Conservation (phyloP, 1,284 basidiomycete species). For the Cryptococcus sp. region DNA sequence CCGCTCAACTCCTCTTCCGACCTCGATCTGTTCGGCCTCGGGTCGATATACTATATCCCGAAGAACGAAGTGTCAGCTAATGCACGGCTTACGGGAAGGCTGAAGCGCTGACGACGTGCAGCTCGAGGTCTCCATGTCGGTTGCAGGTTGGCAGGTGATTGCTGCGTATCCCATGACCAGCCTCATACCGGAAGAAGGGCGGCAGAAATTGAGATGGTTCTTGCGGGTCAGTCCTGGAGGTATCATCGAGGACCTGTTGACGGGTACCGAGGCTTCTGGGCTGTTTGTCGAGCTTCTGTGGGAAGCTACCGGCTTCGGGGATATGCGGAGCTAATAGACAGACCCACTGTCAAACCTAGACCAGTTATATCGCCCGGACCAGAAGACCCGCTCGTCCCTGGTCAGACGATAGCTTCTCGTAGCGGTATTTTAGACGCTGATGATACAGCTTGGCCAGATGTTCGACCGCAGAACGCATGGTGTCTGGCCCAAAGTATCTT, state of each 20-base stretch:
- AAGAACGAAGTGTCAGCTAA: constrained; percentile 34
- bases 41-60: constrained; percentile 34
- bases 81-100: too few relatives aligned
- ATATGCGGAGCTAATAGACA: neutral
- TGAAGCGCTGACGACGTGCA: too few relatives aligned
- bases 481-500: constrained; percentile 36
- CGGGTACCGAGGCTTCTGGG: constrained; percentile 31
- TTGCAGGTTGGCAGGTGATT: constrained; percentile 40
- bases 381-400: constrained; percentile 33
- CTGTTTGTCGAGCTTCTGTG: constrained; percentile 39
- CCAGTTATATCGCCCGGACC: constrained; percentile 16
- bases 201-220: constrained; percentile 38
- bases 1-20: constrained; percentile 37
- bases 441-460: constrained; percentile 35
- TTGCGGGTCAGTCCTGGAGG: constrained; percentile 32
- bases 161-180: constrained; percentile 36
- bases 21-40: constrained; percentile 32
- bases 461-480: constrained; percentile 32
- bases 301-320: constrained; percentile 1
- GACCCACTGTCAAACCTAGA: constrained; percentile 18
- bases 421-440: too few relatives aligned
- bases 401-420: too few relatives aligned
- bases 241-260: constrained; percentile 37
- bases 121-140: constrained; percentile 36
- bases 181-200: constrained; percentile 21